Evolutionary conservation across 1,139 yeast species (phyloP).

Genomic region (Kodamaea derodonti): DNA sequence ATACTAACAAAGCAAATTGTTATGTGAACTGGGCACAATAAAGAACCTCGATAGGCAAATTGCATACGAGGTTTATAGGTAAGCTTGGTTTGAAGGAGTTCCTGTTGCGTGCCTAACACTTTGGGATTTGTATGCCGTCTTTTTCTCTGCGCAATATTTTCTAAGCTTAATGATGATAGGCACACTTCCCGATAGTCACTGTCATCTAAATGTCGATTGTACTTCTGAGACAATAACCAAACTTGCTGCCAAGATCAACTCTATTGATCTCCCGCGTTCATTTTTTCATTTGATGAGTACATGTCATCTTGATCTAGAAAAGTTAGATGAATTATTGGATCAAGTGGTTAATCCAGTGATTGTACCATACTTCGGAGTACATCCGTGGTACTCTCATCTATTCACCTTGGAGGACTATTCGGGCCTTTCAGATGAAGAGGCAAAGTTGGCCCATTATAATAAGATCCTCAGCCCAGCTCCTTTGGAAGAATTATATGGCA

Average conservation of each 20-base stretch:
- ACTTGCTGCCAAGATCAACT: slow-evolving; percentile 9
- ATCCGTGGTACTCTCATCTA: slow-evolving; percentile 85
- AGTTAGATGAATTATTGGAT: slow-evolving; percentile 29
- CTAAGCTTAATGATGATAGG: too few relatives aligned
- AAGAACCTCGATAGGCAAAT: too few relatives aligned
- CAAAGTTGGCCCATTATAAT: slow-evolving; percentile 52
- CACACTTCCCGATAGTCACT: slow-evolving; percentile 14
- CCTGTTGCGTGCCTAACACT: too few relatives aligned
- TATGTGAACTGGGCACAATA: too few relatives aligned
- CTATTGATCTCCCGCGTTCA: slow-evolving; percentile 3
- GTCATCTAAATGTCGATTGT: slow-evolving; percentile 13
- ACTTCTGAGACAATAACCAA: slow-evolving; percentile 3
- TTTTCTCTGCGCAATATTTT: too few relatives aligned
- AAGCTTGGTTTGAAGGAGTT: too few relatives aligned
- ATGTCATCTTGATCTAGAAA: slow-evolving; percentile 45
- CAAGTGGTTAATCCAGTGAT: slow-evolving; percentile 24
- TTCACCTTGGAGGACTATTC: slow-evolving; percentile 30
- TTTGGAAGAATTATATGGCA: slow-evolving; percentile 36
- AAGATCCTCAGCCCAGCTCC: slow-evolving; percentile 45
- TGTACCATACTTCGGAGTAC: slow-evolving; percentile 73
- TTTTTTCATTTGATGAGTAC: slow-evolving; percentile 52
- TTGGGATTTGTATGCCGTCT: too few relatives aligned
- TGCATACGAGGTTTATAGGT: too few relatives aligned
- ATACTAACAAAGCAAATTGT: too few relatives aligned
- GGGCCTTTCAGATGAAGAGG: slow-evolving; percentile 14